A percentile compares a stretch with the other conserved stretches of the same genome.
These are phyloP conservation scores for Citrus maxima DNA, from an alignment of 345 rosid genomes.

Conservation along the genomic window DNA sequence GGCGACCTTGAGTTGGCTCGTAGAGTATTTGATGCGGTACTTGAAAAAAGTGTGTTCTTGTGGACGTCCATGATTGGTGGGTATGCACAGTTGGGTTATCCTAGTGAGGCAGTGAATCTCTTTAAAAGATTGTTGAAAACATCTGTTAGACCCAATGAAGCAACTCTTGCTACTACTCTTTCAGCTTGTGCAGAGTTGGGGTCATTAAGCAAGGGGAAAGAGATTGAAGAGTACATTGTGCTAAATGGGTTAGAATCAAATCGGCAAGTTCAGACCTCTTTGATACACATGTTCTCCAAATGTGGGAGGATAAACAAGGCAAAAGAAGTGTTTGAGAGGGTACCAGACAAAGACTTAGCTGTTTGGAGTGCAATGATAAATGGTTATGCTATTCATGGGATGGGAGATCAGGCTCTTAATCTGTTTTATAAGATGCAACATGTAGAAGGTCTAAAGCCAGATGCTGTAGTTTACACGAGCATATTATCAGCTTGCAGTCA, in stretches of 20 bases:
- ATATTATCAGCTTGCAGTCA: constrained; percentile 30
- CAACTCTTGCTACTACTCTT: constrained; percentile 21
- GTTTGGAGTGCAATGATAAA: constrained; percentile 30
- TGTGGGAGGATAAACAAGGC: constrained; percentile 30
- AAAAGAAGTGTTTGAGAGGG: constrained; percentile 15
- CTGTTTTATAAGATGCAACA: constrained; percentile 25
- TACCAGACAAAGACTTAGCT: constrained; percentile 15
- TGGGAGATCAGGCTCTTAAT: constrained; percentile 24
- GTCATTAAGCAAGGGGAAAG: constrained; percentile 9
- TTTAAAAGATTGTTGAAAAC: constrained; percentile 24
- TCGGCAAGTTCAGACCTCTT: constrained; percentile 25
- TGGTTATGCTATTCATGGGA: constrained; percentile 30
- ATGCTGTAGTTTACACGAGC: constrained; percentile 21
- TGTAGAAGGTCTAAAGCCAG: constrained; percentile 16
- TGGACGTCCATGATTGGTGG: constrained; percentile 29
- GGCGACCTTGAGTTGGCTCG: constrained; percentile 22
- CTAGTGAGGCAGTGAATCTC: constrained; percentile 19
- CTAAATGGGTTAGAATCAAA: constrained; percentile 13
- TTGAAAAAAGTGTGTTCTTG: constrained; percentile 20
- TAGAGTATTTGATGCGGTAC: constrained; percentile 18
- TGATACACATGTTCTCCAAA: constrained; percentile 27
- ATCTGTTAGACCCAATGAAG: constrained; percentile 23
- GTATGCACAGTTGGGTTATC: constrained; percentile 18
- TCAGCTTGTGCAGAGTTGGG: constrained; percentile 33
- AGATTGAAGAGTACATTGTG: constrained; percentile 22